phyloP scores from a whole-genome alignment of 1,139 yeast genomes.

The Candida pseudocylindracea region DNA sequence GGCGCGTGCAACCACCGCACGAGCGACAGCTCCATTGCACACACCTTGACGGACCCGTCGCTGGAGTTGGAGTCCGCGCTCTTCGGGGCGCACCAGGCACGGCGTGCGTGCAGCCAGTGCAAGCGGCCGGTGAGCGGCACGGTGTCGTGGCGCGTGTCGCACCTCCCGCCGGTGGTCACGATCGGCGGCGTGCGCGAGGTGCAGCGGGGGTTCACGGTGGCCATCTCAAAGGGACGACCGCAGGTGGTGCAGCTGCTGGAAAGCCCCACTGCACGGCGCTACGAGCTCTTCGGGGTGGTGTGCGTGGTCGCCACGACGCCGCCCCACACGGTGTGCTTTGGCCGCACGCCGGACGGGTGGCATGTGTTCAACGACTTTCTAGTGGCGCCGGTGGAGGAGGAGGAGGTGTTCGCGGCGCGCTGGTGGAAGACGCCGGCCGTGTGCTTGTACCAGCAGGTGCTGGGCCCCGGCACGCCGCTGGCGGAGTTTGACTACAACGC shows the following conservation, averaged over 20 bases:
- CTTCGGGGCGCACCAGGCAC: too few species aligned
- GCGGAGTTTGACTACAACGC: slow-evolving; percentile 7
- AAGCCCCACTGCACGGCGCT: slow-evolving; percentile 4
- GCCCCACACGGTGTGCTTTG: slow-evolving; percentile 7
- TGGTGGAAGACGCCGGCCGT: slow-evolving; percentile 77
- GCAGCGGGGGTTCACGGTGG: too few species aligned
- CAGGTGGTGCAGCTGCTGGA: background rate
- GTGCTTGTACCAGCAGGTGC: slow-evolving; percentile 36
- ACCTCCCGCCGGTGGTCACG: too few species aligned
- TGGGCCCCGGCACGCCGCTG: slow-evolving; percentile 5
- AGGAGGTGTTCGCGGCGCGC: slow-evolving; percentile 44
- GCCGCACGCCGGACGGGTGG: slow-evolving; percentile 28
- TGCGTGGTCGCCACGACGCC: slow-evolving; percentile 40
- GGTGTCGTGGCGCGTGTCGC: too few species aligned
- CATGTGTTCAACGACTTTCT: slow-evolving; percentile 81
- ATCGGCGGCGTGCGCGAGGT: too few species aligned
- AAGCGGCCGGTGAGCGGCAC: too few species aligned
- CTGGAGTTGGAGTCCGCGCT: too few species aligned
- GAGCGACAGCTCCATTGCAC: background rate
- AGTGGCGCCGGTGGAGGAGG: slow-evolving; percentile 59
- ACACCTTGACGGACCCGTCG: background rate
- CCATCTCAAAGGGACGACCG: too few species aligned
- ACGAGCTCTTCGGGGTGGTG: slow-evolving; percentile 45
- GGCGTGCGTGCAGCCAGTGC: too few species aligned
- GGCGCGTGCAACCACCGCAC: too few species aligned